Conservation (phyloP, 1,284 basidiomycete species). For the Leccinum laetum region DNA sequence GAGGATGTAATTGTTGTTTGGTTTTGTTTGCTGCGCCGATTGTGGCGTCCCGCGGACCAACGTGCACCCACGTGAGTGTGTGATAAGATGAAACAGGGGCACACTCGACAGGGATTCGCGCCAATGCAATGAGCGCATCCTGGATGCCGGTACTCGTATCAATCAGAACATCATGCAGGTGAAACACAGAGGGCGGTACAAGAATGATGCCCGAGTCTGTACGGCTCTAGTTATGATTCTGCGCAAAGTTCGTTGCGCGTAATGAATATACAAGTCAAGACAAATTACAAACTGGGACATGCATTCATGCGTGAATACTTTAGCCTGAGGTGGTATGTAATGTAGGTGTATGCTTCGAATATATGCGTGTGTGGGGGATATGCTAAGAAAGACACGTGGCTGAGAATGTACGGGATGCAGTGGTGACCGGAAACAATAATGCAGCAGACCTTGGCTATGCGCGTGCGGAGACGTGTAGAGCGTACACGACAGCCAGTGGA, state of each 20-base stretch:
- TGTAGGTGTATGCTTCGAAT: conserved; percentile 17
- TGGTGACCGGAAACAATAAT: background rate
- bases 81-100: conserved; percentile 10
- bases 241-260: conserved; percentile 7
- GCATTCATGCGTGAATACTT: conserved; percentile 6
- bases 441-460: background rate
- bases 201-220: conserved; percentile 18
- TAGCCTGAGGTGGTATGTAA: conserved; percentile 6
- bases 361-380: conserved; percentile 12
- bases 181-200: conserved; percentile 13
- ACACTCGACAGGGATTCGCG: background rate
- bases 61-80: background rate
- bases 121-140: conserved; percentile 2
- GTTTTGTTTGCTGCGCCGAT: conserved; percentile 10
- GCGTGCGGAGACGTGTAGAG: conserved; percentile 13
- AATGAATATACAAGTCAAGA: conserved; percentile 15
- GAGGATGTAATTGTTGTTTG: conserved; percentile 12
- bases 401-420: background rate
- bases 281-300: conserved; percentile 1
- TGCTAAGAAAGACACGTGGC: conserved; percentile 7
- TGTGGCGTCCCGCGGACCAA: conserved; percentile 12
- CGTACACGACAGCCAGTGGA: conserved; percentile 21
- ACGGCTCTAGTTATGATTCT: conserved; percentile 13
- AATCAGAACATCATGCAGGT: conserved; percentile 1
- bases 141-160: conserved; percentile 3